A percentile compares a stretch with the other conserved stretches of the same genome.
These are phyloP conservation scores for Hypoxylon cercidicola DNA, from an alignment of 495 filamentous ascomycete species.

Conservation along the genomic window DNA sequence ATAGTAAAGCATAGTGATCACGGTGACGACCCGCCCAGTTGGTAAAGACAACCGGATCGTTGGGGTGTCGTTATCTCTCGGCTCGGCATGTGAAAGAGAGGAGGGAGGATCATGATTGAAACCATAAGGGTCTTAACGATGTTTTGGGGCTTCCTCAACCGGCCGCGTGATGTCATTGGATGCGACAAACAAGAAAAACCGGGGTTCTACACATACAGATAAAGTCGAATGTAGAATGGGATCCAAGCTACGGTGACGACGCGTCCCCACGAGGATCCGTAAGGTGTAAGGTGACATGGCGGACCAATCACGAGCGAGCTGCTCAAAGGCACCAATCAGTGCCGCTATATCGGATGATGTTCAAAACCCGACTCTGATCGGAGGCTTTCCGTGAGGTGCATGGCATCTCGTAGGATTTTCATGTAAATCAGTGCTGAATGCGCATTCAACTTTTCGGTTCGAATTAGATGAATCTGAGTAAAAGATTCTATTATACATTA, in stretches of 20 bases:
- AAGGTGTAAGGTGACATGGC: slow-evolving; percentile 10
- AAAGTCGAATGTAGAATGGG: slow-evolving; percentile 27
- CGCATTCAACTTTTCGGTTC: slow-evolving; percentile 20
- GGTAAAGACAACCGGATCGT: slow-evolving; percentile 29
- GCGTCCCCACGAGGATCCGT: slow-evolving; percentile 9
- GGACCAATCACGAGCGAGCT: slow-evolving; percentile 21
- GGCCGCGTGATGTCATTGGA: slow-evolving; percentile 32
- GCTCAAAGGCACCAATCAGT: slow-evolving; percentile 17
- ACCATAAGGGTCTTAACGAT: slow-evolving; percentile 31
- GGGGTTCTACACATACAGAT: slow-evolving; percentile 10
- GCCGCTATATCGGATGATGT: slow-evolving; percentile 39
- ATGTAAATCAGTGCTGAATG: background rate
- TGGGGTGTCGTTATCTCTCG: slow-evolving; percentile 29
- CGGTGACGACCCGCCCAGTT: slow-evolving; percentile 25
- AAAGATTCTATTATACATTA: background rate
- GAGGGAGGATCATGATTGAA: slow-evolving; percentile 20
- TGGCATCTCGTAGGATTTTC: slow-evolving; percentile 5
- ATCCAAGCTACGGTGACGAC: slow-evolving; percentile 16
- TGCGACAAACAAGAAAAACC: background rate
- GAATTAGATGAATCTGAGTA: slow-evolving; percentile 2
- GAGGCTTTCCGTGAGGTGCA: slow-evolving; percentile 5
- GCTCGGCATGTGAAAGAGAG: slow-evolving; percentile 37
- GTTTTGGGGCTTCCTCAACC: slow-evolving; percentile 21
- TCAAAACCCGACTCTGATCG: slow-evolving; percentile 38
- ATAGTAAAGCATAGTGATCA: slow-evolving; percentile 39